Evolutionary conservation across 441 rosid species (phyloP).

Genomic region (Mallotus japonicus): DNA sequence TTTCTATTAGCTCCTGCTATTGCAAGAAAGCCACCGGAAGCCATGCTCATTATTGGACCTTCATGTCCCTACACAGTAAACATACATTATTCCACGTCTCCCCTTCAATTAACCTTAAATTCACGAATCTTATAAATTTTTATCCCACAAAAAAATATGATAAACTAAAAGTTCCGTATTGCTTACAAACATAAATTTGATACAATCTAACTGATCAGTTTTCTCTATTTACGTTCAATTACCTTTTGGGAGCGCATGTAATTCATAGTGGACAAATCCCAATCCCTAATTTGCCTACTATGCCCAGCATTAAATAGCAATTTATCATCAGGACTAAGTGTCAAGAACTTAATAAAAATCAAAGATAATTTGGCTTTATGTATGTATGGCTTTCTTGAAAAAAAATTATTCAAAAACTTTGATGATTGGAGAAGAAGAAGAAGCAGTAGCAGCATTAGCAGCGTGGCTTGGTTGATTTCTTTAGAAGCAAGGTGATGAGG

Average conservation of each 20-base stretch:
- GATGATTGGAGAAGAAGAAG: too few relatives aligned
- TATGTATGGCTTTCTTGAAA: too few relatives aligned
- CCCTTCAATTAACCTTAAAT: background rate
- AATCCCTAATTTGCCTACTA: slow-evolving; percentile 81
- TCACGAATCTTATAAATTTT: background rate
- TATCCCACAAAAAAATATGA: too few relatives aligned
- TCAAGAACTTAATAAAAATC: slow-evolving; percentile 22
- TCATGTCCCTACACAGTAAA: slow-evolving; percentile 68
- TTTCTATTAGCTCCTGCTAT: slow-evolving; percentile 99
- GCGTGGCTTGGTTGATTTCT: too few relatives aligned
- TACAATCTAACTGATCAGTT: background rate
- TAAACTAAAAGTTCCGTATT: background rate
- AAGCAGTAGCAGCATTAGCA: too few relatives aligned
- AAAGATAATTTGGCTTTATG: too few relatives aligned
- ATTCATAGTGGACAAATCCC: slow-evolving; percentile 76
- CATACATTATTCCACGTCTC: background rate
- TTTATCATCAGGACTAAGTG: slow-evolving; percentile 75
- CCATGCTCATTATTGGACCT: slow-evolving; percentile 91
- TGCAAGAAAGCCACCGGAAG: slow-evolving; percentile 87
- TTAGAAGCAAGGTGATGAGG: too few relatives aligned
- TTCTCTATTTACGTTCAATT: too few relatives aligned
- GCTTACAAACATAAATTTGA: background rate
- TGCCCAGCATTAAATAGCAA: slow-evolving; percentile 83
- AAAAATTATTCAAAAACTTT: too few relatives aligned
- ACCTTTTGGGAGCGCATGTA: slow-evolving; percentile 78